phyloP scores from a whole-genome alignment of 2,329 filamentous ascomycete species.

The Keithomyces neogunnii region DNA sequence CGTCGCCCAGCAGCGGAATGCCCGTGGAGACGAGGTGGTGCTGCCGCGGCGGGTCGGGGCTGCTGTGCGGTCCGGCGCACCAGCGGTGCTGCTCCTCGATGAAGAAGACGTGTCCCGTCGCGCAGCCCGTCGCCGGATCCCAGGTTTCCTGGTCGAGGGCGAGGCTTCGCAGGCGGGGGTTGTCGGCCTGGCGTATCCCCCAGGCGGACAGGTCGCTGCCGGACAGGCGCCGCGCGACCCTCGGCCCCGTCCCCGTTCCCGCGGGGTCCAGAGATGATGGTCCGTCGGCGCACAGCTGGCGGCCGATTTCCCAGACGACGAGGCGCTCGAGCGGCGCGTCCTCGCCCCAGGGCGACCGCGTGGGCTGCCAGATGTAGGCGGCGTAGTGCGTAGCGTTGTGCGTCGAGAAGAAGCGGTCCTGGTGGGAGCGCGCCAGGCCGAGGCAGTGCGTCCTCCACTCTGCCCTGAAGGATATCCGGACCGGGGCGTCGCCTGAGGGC shows the following conservation, averaged over 20 bases:
- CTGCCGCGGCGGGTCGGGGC: constrained; percentile 28
- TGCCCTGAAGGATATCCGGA: constrained; percentile 37
- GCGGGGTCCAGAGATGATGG: constrained; percentile 39
- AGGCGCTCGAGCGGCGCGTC: constrained; percentile 50
- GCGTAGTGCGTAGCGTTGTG: constrained; percentile 53
- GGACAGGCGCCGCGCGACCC: constrained; percentile 38
- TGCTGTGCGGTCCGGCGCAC: constrained; percentile 23
- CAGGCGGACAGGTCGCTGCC: constrained; percentile 44
- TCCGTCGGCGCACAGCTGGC: constrained; percentile 33
- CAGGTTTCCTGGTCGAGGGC: constrained; percentile 34
- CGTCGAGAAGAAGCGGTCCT: constrained; percentile 53
- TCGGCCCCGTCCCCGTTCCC: constrained; percentile 25
- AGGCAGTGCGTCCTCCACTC: constrained; percentile 54
- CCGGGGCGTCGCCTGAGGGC: neutral
- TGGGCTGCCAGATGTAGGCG: constrained; percentile 54
- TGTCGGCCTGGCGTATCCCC: constrained; percentile 42
- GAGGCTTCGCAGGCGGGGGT: constrained; percentile 40
- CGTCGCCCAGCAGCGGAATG: constrained; percentile 41
- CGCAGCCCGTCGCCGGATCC: neutral
- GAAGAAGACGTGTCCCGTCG: constrained; percentile 38
- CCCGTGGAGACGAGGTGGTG: constrained; percentile 38
- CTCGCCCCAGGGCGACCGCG: constrained; percentile 45
- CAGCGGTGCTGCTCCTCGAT: constrained; percentile 20
- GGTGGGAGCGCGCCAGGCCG: constrained; percentile 43
- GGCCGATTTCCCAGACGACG: constrained; percentile 50